Conservation (phyloP, 805 yeast species). For the Candida bentonensis region DNA sequence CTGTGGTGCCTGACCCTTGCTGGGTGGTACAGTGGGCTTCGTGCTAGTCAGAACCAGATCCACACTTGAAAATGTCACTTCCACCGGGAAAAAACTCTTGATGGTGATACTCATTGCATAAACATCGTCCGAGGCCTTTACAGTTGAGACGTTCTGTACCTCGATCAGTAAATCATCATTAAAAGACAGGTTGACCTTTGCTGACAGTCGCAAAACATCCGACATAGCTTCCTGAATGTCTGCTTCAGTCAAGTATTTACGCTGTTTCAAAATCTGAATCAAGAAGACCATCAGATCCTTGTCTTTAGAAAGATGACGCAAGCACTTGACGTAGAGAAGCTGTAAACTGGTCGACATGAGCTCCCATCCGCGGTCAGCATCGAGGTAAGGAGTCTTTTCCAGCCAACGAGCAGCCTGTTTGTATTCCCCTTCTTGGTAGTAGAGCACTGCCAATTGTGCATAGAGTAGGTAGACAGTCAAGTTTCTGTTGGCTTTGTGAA, state of each 20-base stretch:
- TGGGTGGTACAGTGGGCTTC: background rate
- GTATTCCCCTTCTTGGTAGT: conserved; percentile 43
- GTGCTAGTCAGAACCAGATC: background rate
- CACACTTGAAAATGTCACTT: background rate
- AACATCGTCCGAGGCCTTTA: background rate
- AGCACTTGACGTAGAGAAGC: background rate
- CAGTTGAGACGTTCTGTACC: background rate
- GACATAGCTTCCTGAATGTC: background rate
- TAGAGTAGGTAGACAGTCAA: conserved; percentile 62
- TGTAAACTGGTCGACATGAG: background rate
- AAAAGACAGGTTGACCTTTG: background rate
- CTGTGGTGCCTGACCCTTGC: background rate
- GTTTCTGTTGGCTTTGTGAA: conserved; percentile 36
- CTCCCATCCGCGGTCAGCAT: conserved; percentile 57
- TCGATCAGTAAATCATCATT: background rate
- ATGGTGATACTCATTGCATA: background rate
- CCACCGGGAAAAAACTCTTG: background rate
- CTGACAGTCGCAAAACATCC: background rate
- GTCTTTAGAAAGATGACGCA: background rate
- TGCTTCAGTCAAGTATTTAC: background rate
- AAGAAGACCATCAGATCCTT: background rate
- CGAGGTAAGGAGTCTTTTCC: conserved; percentile 54
- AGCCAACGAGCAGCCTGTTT: conserved; percentile 49
- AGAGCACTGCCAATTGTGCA: conserved; percentile 63
- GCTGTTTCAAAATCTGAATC: background rate